Evolutionary conservation across 306 rosid species (phyloP).

Genomic region (Vachellia pachyceras): DNA sequence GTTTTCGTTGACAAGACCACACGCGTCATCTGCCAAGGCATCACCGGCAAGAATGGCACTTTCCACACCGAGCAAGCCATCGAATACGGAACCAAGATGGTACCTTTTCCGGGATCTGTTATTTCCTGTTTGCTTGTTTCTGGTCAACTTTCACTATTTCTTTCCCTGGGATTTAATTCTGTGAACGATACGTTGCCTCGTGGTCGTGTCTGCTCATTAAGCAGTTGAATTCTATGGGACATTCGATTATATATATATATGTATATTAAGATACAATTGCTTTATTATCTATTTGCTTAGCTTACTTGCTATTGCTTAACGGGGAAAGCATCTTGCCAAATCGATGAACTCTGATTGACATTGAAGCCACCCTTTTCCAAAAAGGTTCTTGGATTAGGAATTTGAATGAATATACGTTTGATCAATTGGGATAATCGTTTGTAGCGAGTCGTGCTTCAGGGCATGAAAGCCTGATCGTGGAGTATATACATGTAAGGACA

Average conservation of each 20-base stretch:
- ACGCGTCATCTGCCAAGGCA: constrained; percentile 98
- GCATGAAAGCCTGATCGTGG: neutral
- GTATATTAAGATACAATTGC: neutral
- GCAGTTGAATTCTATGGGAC: neutral
- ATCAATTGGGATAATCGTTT: neutral
- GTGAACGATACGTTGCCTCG: neutral
- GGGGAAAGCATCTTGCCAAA: neutral
- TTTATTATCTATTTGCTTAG: neutral
- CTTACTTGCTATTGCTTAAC: neutral
- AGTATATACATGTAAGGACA: neutral
- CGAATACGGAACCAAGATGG: constrained; percentile 99
- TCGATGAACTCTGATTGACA: neutral
- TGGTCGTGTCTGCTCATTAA: neutral
- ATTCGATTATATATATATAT: neutral
- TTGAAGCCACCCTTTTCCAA: neutral
- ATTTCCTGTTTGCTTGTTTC: neutral
- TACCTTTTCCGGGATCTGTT: constrained; percentile 15
- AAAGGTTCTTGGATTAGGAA: neutral
- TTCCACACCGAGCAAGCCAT: constrained; percentile 98
- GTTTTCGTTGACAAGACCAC: constrained; percentile 98
- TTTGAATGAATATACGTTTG: neutral
- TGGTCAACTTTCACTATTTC: neutral
- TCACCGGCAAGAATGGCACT: constrained; percentile 94
- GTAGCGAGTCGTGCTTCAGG: neutral
- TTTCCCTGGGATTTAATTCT: neutral